Conservation (phyloP, 2,329 filamentous ascomycete genomes). For the Ceratocystis colombiana region DNA sequence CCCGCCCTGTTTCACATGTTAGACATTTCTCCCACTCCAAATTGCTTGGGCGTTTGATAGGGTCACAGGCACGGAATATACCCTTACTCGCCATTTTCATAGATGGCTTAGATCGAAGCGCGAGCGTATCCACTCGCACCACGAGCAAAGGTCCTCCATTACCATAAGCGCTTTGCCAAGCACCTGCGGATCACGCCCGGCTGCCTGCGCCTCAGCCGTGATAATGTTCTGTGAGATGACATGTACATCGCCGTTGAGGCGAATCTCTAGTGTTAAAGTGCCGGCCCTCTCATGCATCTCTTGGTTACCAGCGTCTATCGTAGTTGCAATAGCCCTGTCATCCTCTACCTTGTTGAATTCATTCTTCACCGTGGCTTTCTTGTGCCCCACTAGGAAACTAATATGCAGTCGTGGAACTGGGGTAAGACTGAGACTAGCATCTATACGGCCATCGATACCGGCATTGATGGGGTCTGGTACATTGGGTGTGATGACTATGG, state of each 20-base stretch:
- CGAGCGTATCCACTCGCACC: conserved; percentile 45
- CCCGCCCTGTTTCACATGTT: no score
- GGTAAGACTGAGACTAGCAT: conserved; percentile 45
- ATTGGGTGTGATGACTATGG: background rate
- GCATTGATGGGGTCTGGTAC: background rate
- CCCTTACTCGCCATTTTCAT: background rate
- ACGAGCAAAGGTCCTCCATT: conserved; percentile 44
- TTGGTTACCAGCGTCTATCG: background rate
- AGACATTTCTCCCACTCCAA: no score
- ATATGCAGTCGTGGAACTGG: conserved; percentile 42
- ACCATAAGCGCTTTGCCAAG: conserved; percentile 40
- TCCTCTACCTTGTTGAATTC: no score
- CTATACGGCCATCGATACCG: conserved; percentile 30
- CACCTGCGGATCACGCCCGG: conserved; percentile 30
- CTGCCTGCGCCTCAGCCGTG: conserved; percentile 25
- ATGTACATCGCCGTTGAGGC: conserved; percentile 48
- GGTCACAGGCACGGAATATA: no score
- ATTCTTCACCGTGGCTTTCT: background rate
- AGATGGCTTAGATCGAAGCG: conserved; percentile 28
- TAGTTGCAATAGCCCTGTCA: no score
- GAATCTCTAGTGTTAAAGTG: conserved; percentile 49
- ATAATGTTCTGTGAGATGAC: conserved; percentile 50
- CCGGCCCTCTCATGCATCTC: background rate
- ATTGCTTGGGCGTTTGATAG: no score
- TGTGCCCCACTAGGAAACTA: conserved; percentile 40